Conservation (phyloP, 2,329 filamentous ascomycete species). For the Penicillium verrucosum region DNA sequence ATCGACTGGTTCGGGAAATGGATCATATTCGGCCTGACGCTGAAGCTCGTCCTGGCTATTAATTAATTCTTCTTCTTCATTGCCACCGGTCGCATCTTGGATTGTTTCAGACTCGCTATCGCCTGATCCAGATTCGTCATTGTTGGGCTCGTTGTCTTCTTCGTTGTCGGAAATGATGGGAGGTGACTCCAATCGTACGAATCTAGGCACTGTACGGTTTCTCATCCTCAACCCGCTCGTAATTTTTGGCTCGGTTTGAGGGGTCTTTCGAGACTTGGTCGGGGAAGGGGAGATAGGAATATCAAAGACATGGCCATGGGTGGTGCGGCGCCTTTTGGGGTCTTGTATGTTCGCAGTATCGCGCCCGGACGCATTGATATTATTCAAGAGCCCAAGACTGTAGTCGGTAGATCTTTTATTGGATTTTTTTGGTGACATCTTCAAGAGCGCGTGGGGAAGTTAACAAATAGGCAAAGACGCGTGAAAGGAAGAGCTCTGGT, state of each 20-base stretch:
- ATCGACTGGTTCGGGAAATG: neutral
- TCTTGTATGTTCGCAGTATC: neutral
- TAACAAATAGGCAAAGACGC: neutral
- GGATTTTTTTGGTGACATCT: neutral
- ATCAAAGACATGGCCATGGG: slow-evolving; percentile 5
- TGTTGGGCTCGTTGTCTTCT: neutral
- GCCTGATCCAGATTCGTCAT: neutral
- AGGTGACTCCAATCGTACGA: neutral
- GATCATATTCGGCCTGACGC: neutral
- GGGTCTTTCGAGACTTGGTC: neutral
- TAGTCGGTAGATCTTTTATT: slow-evolving; percentile 4
- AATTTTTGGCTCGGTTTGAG: slow-evolving; percentile 1
- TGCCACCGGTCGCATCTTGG: neutral
- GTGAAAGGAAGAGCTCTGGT: slow-evolving; percentile 5
- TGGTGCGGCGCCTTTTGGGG: slow-evolving; percentile 4
- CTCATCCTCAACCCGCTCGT: neutral
- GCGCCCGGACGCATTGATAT: neutral
- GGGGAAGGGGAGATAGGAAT: slow-evolving; percentile 9
- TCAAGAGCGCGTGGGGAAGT: slow-evolving; percentile 2
- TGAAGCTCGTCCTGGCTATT: neutral
- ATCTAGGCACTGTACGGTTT: neutral
- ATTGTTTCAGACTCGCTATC: neutral
- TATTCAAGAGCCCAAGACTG: slow-evolving; percentile 11
- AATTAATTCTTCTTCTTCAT: neutral
- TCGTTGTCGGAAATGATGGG: neutral